Evolutionary conservation across 73 alveolate genomes (phyloP).

Genomic region (Tetrahymena borealis): DNA sequence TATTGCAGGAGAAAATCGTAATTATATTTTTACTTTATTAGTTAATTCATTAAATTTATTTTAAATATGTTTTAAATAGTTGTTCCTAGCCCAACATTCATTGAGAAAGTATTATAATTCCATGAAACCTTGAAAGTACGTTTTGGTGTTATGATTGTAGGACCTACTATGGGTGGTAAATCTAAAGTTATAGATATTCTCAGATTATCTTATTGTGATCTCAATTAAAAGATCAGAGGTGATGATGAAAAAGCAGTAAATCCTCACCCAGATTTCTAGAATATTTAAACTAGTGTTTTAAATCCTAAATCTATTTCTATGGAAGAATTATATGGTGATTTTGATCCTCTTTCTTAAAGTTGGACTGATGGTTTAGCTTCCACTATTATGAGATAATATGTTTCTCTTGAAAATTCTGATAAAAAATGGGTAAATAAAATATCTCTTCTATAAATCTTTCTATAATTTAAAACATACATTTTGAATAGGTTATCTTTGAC

Average conservation of each 20-base stretch:
- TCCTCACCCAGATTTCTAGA: slow-evolving; percentile 58
- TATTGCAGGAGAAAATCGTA: slow-evolving; percentile 18
- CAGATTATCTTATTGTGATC: slow-evolving; percentile 65
- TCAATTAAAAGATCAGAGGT: slow-evolving; percentile 45
- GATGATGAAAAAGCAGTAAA: slow-evolving; percentile 20
- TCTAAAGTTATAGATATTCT: slow-evolving; percentile 66
- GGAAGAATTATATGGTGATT: slow-evolving; percentile 90
- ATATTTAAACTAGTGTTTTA: slow-evolving; percentile 68
- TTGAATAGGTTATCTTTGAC: slow-evolving; percentile 93
- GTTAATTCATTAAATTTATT: not conserved
- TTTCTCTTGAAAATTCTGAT: slow-evolving; percentile 48
- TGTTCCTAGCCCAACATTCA: slow-evolving; percentile 49
- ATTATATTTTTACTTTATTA: not conserved
- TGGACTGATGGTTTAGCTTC: slow-evolving; percentile 97
- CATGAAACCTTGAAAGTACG: slow-evolving; percentile 93
- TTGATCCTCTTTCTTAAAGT: slow-evolving; percentile 84
- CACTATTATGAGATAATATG: slow-evolving; percentile 81
- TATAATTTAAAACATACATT: slow-evolving; percentile 7
- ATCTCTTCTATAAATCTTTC: no score
- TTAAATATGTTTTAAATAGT: not conserved
- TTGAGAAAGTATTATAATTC: slow-evolving; percentile 83
- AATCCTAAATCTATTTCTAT: slow-evolving; percentile 91
- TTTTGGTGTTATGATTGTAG: slow-evolving; percentile 92
- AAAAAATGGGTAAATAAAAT: slow-evolving; percentile 60
- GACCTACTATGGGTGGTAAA: slow-evolving; percentile 91